Evolutionary conservation across 2,329 filamentous ascomycete species (phyloP).

Genomic region (Xylariaceae sp.): DNA sequence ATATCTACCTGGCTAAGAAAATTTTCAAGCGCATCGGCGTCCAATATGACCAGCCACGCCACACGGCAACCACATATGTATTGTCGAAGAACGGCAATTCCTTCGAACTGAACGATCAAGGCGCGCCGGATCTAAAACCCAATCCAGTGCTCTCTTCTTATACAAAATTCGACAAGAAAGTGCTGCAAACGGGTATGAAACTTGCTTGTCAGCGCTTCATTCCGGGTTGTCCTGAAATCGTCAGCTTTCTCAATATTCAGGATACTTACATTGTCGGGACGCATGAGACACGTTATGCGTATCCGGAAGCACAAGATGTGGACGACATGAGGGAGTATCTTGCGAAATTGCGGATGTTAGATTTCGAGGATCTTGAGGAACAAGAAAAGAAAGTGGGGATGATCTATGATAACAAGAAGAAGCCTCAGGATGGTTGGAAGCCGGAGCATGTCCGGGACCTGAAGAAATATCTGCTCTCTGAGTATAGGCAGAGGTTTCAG

Average conservation of each 20-base stretch:
- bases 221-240: not conserved
- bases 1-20: not conserved
- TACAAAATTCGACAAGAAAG: not conserved
- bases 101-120: no score
- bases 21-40: not conserved
- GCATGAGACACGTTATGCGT: not conserved
- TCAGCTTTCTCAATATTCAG: not conserved
- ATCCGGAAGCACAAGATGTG: not conserved
- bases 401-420: no score
- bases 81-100: not conserved
- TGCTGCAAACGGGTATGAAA: not conserved
- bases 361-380: not conserved
- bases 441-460: no score
- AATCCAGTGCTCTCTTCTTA: not conserved
- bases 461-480: no score
- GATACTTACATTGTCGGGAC: not conserved
- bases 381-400: no score
- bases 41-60: not conserved
- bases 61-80: not conserved
- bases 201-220: not conserved
- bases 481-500: no score
- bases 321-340: not conserved
- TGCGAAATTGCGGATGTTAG: not conserved
- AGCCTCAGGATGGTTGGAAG: no score
- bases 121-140: no score